Evolutionary conservation across 768 basidiomycete genomes (phyloP), one percentile per base, ranked within the genome.

Genomic region (Naematelia encephala): DNA sequence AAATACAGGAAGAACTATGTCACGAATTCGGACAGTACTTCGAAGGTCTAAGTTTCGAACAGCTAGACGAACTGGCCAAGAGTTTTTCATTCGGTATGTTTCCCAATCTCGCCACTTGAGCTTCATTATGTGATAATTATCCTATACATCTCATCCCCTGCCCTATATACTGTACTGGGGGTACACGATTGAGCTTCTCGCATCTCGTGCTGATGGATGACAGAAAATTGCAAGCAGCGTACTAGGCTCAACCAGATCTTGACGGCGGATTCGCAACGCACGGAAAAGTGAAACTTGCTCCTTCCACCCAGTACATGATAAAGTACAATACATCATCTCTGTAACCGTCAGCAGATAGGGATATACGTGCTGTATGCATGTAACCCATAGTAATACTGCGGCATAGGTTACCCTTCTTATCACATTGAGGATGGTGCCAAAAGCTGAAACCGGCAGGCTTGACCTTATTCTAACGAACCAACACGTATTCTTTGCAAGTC

Each of bases 51-150:
- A 61, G 61, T 11, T 64, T 69, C 28, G 80, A 73, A 51, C 84
- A 89, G 78, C 72, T 91, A 44, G 88, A 91, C 64, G 82, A 79
- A 62, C 81, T 91, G 50, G 88, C 89, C n/a, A 79, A 81, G 65
- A 87, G 87, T 74, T 90, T 91, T 80, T 80, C 80, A 72, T 87
- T 85, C 64, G 52, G 69, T 70, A 53, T 54, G 72, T 64, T 48
- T 5, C 4, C 3, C 11, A n/a, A 14, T 11, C 34, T 10, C 30
- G 4, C 4, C 22, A 54, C 50, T 47, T 28, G 46, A 21, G 28
- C 19, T 45, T n/a, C 26, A 42, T 39, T 39, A 39, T 16, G 8
- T n/a, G 14, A n/a, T n/a, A n/a, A n/a, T n/a, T n/a, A n/a, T n/a
- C n/a, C n/a, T n/a, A n/a, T n/a, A n/a, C n/a, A n/a, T n/a, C n/a